Conservation (phyloP, 108 stramenopile species). For the Pseudonitzschia multiseries region DNA sequence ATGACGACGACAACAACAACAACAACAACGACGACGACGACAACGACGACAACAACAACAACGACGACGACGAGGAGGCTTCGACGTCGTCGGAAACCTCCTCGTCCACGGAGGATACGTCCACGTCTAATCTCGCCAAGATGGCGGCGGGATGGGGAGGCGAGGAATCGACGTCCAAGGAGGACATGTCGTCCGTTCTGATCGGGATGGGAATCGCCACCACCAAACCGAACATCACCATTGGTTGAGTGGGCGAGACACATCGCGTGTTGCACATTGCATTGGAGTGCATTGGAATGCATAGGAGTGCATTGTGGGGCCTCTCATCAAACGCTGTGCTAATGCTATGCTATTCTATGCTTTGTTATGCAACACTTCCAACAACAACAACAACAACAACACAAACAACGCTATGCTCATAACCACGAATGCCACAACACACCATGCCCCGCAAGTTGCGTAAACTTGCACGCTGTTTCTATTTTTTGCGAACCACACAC, state of each 20-base stretch:
- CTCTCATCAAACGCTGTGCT: no score
- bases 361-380: no score
- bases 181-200: background rate
- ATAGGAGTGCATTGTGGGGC: no score
- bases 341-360: no score
- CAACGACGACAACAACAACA: background rate
- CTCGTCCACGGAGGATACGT: background rate
- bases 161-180: background rate
- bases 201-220: background rate
- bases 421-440: no score
- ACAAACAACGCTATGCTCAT: no score
- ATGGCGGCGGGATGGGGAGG: slow-evolving; percentile 22
- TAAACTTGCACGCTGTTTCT: no score
- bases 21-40: background rate
- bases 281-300: no score
- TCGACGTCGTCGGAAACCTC: background rate
- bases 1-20: background rate
- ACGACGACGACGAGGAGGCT: background rate
- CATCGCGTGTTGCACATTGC: background rate
- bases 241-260: background rate
- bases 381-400: no score
- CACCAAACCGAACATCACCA: background rate
- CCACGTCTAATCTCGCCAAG: slow-evolving; percentile 12
- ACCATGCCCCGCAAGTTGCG: no score
- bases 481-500: no score